Evolutionary conservation across 345 rosid species (phyloP), one percentile per base, ranked within the genome.

Genomic region (Cardamine resedifolia): DNA sequence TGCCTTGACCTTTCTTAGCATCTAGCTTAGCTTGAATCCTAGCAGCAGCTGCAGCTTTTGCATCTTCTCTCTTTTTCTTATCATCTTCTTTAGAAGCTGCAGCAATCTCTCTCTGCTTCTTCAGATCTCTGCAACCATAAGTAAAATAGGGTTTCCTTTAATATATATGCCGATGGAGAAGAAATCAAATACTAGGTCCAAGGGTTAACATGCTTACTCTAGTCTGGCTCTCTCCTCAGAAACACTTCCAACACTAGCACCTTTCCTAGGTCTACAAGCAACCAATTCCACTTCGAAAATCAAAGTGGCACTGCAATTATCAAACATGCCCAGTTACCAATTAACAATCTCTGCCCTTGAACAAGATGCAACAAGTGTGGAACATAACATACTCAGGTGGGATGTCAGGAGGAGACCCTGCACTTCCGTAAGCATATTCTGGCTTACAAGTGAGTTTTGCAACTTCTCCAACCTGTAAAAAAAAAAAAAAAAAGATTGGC

Each of bases 401-500:
- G 69, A 95, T 86, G 58, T 91, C 97, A 0, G 98, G 97, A 27
- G 94, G 91, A 73, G 97, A 91, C 27, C 98, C 99, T 20, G 85
- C 84, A 64, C 84, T 80, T 34, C 99, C 94, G 64, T 95, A 95
- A 30, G 96, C 98, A 80, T 91, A 91, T 36, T 95, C 98, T 28
- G 99, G 92, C 81, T 87, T 91, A 85, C 98, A 91, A 48, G 86
- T 88, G 77, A 91, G 73, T 77, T 87, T 90, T 3, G 99, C 99
- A 80, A 95, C 85, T 82, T 95, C 99, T 34, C 99, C 99, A 41
- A 90, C 98, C 98, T 95, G 81, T 1, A 23, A 23, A 23, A 34
- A 23, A 23, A 23, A 23, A 34, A 43, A 53, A 50, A 19, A 69
- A 31, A 27, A 18, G 41, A 7, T 20, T 14, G 6, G 15, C 28